phyloP scores from a whole-genome alignment of 2,329 filamentous ascomycete species.

The Cordyceps militaris region DNA sequence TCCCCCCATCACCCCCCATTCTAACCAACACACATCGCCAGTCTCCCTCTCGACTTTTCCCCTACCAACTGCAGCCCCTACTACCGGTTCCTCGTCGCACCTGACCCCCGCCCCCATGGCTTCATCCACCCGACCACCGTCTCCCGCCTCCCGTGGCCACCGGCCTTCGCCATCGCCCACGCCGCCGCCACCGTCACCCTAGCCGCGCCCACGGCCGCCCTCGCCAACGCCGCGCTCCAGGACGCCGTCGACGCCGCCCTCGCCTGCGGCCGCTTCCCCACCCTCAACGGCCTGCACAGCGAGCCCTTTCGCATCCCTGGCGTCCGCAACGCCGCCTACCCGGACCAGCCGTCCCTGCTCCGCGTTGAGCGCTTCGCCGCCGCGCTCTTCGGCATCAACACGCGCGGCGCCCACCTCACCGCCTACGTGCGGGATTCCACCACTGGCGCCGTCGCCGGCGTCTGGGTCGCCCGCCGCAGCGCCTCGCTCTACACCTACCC shows the following conservation, averaged over 20 bases:
- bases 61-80: conserved; percentile 30
- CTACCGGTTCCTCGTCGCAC: conserved; percentile 39
- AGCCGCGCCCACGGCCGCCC: conserved; percentile 18
- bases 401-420: conserved; percentile 60
- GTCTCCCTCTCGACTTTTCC: conserved; percentile 41
- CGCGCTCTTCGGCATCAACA: conserved; percentile 59
- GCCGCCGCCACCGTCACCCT: conserved; percentile 27
- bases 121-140: conserved; percentile 42
- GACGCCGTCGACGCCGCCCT: conserved; percentile 28
- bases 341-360: conserved; percentile 17
- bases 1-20: conserved; percentile 5
- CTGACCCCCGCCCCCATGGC: conserved; percentile 41
- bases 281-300: conserved; percentile 32
- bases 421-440: conserved; percentile 41
- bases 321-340: conserved; percentile 20
- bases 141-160: conserved; percentile 39
- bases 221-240: conserved; percentile 34
- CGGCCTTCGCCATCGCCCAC: conserved; percentile 30
- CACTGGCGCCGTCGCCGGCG: conserved; percentile 37
- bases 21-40: conserved; percentile 18
- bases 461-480: conserved; percentile 68
- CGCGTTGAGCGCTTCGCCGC: conserved; percentile 55
- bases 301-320: conserved; percentile 37
- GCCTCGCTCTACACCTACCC: conserved; percentile 64
- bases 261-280: conserved; percentile 28